Evolutionary conservation across 2,329 filamentous ascomycete species (phyloP).

Genomic region (Aureobasidium sp.): DNA sequence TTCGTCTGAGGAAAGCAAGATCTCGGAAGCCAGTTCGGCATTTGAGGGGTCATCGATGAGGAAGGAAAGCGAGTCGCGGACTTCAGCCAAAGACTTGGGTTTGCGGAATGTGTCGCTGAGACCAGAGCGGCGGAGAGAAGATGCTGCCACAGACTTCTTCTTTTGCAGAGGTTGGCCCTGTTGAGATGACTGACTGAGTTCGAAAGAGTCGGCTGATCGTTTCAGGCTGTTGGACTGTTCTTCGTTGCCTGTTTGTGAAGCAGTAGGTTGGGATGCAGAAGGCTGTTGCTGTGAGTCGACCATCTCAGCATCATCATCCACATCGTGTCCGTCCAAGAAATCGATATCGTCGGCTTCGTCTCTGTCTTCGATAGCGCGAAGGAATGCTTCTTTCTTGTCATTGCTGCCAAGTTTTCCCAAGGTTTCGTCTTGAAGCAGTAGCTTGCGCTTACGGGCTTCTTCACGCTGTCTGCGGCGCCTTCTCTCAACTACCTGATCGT

Average conservation of each 20-base stretch:
- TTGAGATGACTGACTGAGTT: not conserved
- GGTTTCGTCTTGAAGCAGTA: slow-evolving; percentile 78
- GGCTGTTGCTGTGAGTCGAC: slow-evolving; percentile 29
- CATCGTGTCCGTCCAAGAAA: slow-evolving; percentile 53
- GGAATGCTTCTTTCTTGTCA: slow-evolving; percentile 81
- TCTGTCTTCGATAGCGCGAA: slow-evolving; percentile 79
- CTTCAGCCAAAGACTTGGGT: slow-evolving; percentile 67
- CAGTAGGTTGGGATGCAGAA: slow-evolving; percentile 1
- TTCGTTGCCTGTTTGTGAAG: not conserved
- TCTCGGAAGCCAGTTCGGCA: slow-evolving; percentile 45
- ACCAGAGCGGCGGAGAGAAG: slow-evolving; percentile 6
- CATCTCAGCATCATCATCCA: slow-evolving; percentile 32
- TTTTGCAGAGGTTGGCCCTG: not conserved
- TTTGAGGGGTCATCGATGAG: slow-evolving; percentile 61
- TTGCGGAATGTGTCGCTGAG: slow-evolving; percentile 42
- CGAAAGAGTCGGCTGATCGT: slow-evolving; percentile 23
- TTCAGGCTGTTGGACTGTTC: slow-evolving; percentile 20
- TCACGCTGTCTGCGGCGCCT: slow-evolving; percentile 74
- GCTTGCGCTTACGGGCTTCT: slow-evolving; percentile 85
- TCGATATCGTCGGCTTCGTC: slow-evolving; percentile 60
- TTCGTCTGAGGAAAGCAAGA: slow-evolving; percentile 30
- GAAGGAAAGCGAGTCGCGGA: slow-evolving; percentile 74
- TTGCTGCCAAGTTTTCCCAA: slow-evolving; percentile 57
- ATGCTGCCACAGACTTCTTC: not conserved
- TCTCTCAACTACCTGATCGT: slow-evolving; percentile 68